Evolutionary conservation across 257 asterid species (phyloP), one percentile per base, ranked within the genome.

Genomic region (Lycium ferocissimum): DNA sequence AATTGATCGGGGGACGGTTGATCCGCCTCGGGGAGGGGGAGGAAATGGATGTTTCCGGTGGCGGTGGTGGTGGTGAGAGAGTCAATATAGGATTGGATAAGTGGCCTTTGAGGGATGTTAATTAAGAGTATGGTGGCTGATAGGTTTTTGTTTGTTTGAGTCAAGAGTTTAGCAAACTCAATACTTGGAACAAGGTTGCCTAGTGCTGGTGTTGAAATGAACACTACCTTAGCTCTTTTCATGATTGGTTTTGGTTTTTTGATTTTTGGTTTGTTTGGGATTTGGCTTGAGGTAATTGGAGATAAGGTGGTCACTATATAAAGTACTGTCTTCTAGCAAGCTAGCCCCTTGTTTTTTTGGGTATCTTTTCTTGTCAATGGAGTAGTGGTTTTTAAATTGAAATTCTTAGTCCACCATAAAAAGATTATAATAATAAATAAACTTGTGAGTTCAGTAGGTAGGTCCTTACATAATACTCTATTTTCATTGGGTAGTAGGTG

Each of bases 111-210:
- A 26, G 84, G 87, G n/a, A 70, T 49, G 0, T 33, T 85, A 22
- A 85, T 69, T 22, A 85, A 49, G 2, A 85, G 84, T 33, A 85
- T 18, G 37, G 87, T 85, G 38, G 75, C 53, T 79, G 87, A 79
- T 49, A 79, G 2, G 1, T 81, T 85, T 79, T 59, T 43, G 40
- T 66, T 33, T 67, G 65, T 53, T 35, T 79, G 80, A 18, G 83
- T 71, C 33, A 85, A 65, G 84, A 57, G 3, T 54, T 80, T 79
- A 14, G 81, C 84, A 57, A 85, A 85, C 81, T 85, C 87, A 61
- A 69, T 83, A 37, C 11, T 45, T n/a, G 87, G 83, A 15, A 66
- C 87, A 80, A 85, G 59, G 72, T 85, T 81, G n/a, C 87, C 84
- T 6, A 85, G 72, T 26, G 71, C 47, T 62, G 87, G 87, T 66